Base-by-base conservation (phyloP, 192 early-diverging fungal genomes). In the Coemansia sp. region DNA sequence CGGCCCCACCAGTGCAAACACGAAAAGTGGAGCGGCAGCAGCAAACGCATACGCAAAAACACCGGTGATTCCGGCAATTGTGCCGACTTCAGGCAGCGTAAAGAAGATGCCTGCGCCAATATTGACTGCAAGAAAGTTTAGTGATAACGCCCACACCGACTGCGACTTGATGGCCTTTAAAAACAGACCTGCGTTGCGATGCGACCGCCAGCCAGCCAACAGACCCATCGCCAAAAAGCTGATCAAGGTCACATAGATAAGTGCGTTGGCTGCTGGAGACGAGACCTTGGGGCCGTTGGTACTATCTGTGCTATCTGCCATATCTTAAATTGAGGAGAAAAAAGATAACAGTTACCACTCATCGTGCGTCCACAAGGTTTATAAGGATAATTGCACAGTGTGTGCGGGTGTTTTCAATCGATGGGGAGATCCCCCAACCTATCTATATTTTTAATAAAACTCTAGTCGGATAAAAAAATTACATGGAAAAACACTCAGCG, bases 11-110 rank as follows among this genome's bases (percentile, higher is more conserved):
- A 68, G 47, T 10, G 81, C 82, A 46, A 88, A 81, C 19, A 83
- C 63, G 38, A 86, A 51, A 46, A 88, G 51, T 16, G 87, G 87
- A 14, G 80, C 60, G 37, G 80, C 81, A 12, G 83, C 80, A 0
- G 83, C 81, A 65, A 88, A 61, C 8, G 86, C 65, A 40, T 88
- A 88, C 30, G 81, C 81, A 52, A 88, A 78, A 9, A 86, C 73
- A 13, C 87, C 87, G 8, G 85, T 71, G 23, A 88, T 76, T 18
- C 87, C 87, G 13, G 81, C 81, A 31, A 82, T 81, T 38, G 84
- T 78, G 28, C 81, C 86, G 42, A 85, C 81, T 31, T 84, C 77
- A 49, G 86, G 86, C 47, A 88, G 68, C 8, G 82, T 79, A 41
- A 83, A 87, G 61, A 88, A 73, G 41, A 86, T 84, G 42, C 84